These are phyloP conservation scores for Peronospora belbahrii DNA, from an alignment of 352 stramenopile species.

Conservation along the genomic window DNA sequence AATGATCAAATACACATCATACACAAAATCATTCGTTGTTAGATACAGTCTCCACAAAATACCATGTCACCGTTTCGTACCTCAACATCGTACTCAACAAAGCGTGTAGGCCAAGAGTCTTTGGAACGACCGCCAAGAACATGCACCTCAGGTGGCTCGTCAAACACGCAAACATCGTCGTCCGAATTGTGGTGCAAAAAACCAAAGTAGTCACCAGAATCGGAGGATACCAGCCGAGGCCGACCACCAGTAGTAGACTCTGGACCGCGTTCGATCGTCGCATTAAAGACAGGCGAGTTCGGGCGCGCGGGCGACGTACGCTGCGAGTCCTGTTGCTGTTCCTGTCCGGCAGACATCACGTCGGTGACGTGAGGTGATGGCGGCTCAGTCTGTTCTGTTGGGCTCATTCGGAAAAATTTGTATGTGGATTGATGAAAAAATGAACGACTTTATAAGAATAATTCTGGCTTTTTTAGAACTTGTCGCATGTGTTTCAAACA, in stretches of 20 bases:
- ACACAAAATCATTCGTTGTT: background rate
- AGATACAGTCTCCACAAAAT: background rate
- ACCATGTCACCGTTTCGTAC: slow-evolving; percentile 14
- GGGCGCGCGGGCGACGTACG: slow-evolving; percentile 1
- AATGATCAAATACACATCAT: background rate
- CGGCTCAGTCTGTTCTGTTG: slow-evolving; percentile 16
- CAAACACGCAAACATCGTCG: slow-evolving; percentile 70
- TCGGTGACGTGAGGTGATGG: slow-evolving; percentile 11
- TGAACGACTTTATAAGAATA: background rate
- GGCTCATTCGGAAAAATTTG: slow-evolving; percentile 7
- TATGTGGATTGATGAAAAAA: background rate
- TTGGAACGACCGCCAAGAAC: slow-evolving; percentile 57
- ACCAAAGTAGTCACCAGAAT: slow-evolving; percentile 33
- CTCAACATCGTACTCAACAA: slow-evolving; percentile 83
- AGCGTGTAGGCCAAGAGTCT: slow-evolving; percentile 76
- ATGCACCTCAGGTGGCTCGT: slow-evolving; percentile 48
- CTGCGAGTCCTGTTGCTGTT: slow-evolving; percentile 11
- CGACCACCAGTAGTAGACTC: slow-evolving; percentile 9
- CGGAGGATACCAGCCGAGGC: slow-evolving; percentile 11
- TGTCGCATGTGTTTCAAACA: background rate
- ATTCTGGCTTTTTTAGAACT: background rate
- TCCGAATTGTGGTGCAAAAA: slow-evolving; percentile 52
- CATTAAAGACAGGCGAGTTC: slow-evolving; percentile 36
- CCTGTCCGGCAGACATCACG: slow-evolving; percentile 10
- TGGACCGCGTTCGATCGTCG: slow-evolving; percentile 27